Base-by-base conservation (phyloP, 1,284 basidiomycete species). In the Malassezia sp. region DNA sequence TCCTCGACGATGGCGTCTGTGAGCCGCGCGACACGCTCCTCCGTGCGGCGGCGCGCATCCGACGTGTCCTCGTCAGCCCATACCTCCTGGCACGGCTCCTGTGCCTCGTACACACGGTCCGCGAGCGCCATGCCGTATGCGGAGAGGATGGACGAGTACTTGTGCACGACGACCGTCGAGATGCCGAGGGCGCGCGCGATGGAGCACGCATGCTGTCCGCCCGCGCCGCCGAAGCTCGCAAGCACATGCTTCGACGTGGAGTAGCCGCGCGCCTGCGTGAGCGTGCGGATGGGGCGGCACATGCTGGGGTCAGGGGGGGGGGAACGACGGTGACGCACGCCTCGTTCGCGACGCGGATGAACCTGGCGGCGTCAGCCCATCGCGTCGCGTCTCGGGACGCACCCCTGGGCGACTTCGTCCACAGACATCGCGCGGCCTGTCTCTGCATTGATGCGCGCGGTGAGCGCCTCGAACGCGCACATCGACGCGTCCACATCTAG, bases 341-440 rank as follows among this genome's bases (percentile, higher is more conserved):
- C 45, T 69, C 66, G 46, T 69, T 69, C 5, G 66, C 66, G 9
- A 69, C 53, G 4, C 61, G 56, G 15, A 69, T 59, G 37, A 69
- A 69, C 80, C n/a, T n/a, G n/a, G n/a, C n/a, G n/a, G n/a, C n/a
- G n/a, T n/a, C n/a, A n/a, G n/a, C n/a, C n/a, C n/a, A n/a, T n/a
- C n/a, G n/a, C n/a, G n/a, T n/a, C n/a, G n/a, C n/a, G n/a, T n/a
- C n/a, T n/a, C n/a, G n/a, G n/a, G n/a, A n/a, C n/a, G n/a, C n/a
- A n/a, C n/a, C 83, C 87, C 57, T 85, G 87, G 8, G 87, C 82
- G 26, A 95, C 80, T 69, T 95, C 85, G 64, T 95, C 90, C 23
- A 90, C 69, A 9, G 74, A 75, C 58, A 84, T 73, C 38, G 77
- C 71, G 49, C 76, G 76, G 28, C 80, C 75, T 3, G 76, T 77